Evolutionary conservation across 2,329 filamentous ascomycete species (phyloP).

Genomic region (Endothia cerciana): DNA sequence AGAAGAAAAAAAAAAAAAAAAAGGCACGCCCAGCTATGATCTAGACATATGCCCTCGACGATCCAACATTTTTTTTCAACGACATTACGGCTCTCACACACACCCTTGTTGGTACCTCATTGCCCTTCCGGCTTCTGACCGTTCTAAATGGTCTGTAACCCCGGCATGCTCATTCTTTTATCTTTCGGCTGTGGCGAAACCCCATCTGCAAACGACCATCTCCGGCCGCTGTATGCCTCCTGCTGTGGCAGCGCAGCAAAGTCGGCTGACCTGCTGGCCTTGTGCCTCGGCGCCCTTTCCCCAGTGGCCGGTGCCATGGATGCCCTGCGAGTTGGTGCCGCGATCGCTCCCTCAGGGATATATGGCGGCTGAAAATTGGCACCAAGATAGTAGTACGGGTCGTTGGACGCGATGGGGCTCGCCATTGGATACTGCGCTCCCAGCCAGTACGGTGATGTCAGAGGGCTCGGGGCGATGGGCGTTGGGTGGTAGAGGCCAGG

Average conservation of each 20-base stretch:
- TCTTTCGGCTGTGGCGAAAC: conserved; percentile 26
- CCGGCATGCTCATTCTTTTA: conserved; percentile 41
- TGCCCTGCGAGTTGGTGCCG: conserved; percentile 5
- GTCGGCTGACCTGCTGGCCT: background rate
- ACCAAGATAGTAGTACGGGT: conserved; percentile 6
- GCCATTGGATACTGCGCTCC: conserved; percentile 1
- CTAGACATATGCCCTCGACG: background rate
- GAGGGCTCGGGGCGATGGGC: conserved; percentile 16
- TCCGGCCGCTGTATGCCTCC: conserved; percentile 13
- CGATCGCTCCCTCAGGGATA: conserved; percentile 1
- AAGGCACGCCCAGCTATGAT: conserved; percentile 3
- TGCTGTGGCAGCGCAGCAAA: conserved; percentile 13
- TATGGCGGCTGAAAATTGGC: conserved; percentile 7
- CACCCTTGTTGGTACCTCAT: conserved; percentile 14
- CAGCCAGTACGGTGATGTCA: conserved; percentile 18
- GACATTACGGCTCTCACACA: background rate
- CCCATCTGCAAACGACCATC: conserved; percentile 28
- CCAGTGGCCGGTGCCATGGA: conserved; percentile 4
- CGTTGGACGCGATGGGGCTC: background rate
- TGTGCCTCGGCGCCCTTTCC: conserved; percentile 1
- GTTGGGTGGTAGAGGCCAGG: conserved; percentile 20
- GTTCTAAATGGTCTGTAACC: conserved; percentile 36
- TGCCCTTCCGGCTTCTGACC: conserved; percentile 22
- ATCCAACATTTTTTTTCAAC: background rate
- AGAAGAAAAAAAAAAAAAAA: background rate